Conservation (phyloP, 306 rosid species). For the Casuarina equisetifolia region DNA sequence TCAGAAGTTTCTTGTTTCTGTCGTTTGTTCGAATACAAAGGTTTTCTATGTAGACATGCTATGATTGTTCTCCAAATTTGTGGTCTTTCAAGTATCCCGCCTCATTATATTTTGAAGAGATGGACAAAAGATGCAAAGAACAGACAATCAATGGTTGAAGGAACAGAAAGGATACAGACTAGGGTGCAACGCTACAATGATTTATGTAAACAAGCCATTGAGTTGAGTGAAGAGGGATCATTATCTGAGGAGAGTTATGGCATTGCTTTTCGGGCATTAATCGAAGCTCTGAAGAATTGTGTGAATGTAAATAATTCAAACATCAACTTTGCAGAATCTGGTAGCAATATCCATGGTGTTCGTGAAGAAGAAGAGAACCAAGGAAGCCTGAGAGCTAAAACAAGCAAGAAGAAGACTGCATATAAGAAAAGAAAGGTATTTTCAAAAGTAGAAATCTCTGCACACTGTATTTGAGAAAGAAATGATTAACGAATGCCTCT, state of each 20-base stretch:
- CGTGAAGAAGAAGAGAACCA: constrained; percentile 49
- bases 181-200: constrained; percentile 56
- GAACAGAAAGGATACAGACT: constrained; percentile 38
- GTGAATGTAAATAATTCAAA: constrained; percentile 52
- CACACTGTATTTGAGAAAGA: not conserved
- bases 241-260: constrained; percentile 48
- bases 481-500: constrained; percentile 7
- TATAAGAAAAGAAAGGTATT: constrained; percentile 56
- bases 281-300: constrained; percentile 54
- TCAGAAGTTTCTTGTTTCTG: constrained; percentile 60
- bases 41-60: constrained; percentile 58
- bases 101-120: constrained; percentile 51
- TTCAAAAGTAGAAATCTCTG: not conserved
- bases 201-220: constrained; percentile 52
- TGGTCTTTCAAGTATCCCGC: constrained; percentile 52
- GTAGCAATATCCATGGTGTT: constrained; percentile 33
- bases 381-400: constrained; percentile 42
- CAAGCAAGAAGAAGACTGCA: constrained; percentile 42
- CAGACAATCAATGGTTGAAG: constrained; percentile 36
- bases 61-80: constrained; percentile 56
- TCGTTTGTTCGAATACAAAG: constrained; percentile 52
- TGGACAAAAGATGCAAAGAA: constrained; percentile 62
- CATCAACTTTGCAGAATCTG: constrained; percentile 35
- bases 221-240: constrained; percentile 65
- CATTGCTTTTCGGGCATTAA: constrained; percentile 45